phyloP scores from a whole-genome alignment of 1,284 basidiomycete species.

The Agaricales sp. region DNA sequence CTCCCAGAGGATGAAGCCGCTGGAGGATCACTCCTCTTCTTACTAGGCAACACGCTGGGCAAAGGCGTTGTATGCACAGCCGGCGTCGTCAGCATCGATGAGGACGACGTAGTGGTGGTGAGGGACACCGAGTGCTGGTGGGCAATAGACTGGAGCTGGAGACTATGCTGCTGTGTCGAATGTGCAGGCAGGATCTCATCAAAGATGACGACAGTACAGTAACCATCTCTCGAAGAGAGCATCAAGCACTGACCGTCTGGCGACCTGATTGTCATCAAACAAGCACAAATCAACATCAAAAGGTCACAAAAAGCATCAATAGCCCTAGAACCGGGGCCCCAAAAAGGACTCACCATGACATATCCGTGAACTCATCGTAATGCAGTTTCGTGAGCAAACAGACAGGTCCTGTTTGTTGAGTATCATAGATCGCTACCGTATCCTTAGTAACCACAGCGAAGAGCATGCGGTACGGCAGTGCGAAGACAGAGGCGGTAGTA shows the following conservation, averaged over 20 bases:
- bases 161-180: constrained; percentile 79
- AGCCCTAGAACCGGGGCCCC: no score
- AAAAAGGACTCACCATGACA: constrained; percentile 70
- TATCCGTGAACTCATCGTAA: constrained; percentile 96
- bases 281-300: constrained; percentile 7
- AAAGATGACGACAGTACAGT: constrained; percentile 89
- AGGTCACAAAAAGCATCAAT: constrained; percentile 4
- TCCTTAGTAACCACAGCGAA: constrained; percentile 98
- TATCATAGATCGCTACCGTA: constrained; percentile 92
- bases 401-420: constrained; percentile 89
- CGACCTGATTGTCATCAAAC: constrained; percentile 48
- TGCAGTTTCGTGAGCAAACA: constrained; percentile 93
- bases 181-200: constrained; percentile 84
- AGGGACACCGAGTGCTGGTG: constrained; percentile 63
- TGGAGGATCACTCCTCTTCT: constrained; percentile 43
- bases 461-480: constrained; percentile 88
- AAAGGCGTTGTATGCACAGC: constrained; percentile 23
- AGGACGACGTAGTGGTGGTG: constrained; percentile 24
- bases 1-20: constrained; percentile 39
- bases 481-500: constrained; percentile 63
- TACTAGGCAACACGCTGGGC: constrained; percentile 16
- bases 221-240: constrained; percentile 90
- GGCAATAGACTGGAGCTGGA: constrained; percentile 82
- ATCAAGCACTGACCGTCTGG: constrained; percentile 92
- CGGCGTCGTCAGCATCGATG: constrained; percentile 25